Evolutionary conservation across 31 red algal species (phyloP), one percentile per base, ranked within the genome.

Genomic region (Odonthalia washingtoniensis): DNA sequence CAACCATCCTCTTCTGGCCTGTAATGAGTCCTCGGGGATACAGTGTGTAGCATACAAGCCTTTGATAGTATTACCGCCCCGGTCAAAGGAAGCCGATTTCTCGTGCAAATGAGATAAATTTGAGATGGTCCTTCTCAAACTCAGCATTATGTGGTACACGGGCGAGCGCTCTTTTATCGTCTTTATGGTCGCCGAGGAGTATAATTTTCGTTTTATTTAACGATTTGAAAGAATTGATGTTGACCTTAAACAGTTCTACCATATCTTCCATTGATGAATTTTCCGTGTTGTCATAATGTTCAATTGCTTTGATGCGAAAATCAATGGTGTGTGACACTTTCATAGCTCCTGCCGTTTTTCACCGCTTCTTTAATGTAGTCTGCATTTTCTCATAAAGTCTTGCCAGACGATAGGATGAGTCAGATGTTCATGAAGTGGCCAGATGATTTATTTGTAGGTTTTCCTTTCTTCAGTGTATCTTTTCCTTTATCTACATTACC

Each of bases 151-250:
- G 14, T 72, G 67, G 18, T 12, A 33, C n/a, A 72, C 14, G 67
- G 17, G 14, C 18, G n/a, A 27, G 17, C 30, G 67, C 31, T 33
- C 30, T 72, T 72, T n/a, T n/a, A n/a, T 72, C 30, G 18, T 72
- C 67, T 30, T 30, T 72, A 32, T 72, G 14, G 67, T 72, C 18
- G 18, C n/a, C 67, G 18, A 72, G 67, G n/a, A 72, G 67, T 72
- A 27, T 16, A 14, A 27, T 30, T 72, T 32, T 72, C 17, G n/a
- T 72, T 12, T 72, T 72, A 12, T 33, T 27, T 14, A 72, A 27
- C 14, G 14, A 72, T 30, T 72, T 72, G 31, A 72, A 27, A 30
- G 16, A 14, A 12, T 72, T 72, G 12, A n/a, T 30, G n/a, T 72
- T 72, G 14, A 72, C 32, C 12, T 12, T 30, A 33, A 27, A 72